These are phyloP conservation scores for Fraxinus quadrangulata DNA, from an alignment of 257 asterid genomes.

Conservation along the genomic window DNA sequence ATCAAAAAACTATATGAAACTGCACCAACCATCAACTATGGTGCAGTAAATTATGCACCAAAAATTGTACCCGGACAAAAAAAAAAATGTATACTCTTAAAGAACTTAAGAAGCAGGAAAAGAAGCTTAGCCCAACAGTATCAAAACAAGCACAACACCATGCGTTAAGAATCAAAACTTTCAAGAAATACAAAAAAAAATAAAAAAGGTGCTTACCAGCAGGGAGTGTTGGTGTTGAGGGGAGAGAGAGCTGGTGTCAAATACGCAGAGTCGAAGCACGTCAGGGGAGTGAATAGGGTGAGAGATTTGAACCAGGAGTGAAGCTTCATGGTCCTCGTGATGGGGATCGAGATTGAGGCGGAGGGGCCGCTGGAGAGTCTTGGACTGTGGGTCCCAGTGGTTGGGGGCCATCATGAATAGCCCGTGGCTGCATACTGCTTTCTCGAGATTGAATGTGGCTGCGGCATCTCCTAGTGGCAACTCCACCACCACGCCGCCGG, in stretches of 20 bases:
- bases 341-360: constrained; percentile 51
- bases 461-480: constrained; percentile 55
- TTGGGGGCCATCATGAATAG: constrained; percentile 95
- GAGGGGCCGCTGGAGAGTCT: constrained; percentile 73
- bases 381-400: constrained; percentile 70
- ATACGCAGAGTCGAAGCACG: constrained; percentile 48
- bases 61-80: not conserved
- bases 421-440: constrained; percentile 85
- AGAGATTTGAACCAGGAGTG: constrained; percentile 51
- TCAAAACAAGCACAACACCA: not conserved
- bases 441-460: constrained; percentile 50
- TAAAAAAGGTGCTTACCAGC: constrained; percentile 39
- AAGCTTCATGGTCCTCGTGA: constrained; percentile 37
- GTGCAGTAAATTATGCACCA: not conserved
- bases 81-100: not conserved
- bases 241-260: constrained; percentile 44
- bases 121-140: not conserved
- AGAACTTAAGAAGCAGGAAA: not conserved
- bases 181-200: not conserved
- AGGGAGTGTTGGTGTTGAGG: constrained; percentile 51
- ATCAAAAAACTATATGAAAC: not conserved
- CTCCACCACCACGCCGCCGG: constrained; percentile 50
- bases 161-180: not conserved
- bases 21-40: not conserved
- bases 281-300: constrained; percentile 50